phyloP scores from a whole-genome alignment of 257 asterid genomes.

The Jacaranda mimosifolia region DNA sequence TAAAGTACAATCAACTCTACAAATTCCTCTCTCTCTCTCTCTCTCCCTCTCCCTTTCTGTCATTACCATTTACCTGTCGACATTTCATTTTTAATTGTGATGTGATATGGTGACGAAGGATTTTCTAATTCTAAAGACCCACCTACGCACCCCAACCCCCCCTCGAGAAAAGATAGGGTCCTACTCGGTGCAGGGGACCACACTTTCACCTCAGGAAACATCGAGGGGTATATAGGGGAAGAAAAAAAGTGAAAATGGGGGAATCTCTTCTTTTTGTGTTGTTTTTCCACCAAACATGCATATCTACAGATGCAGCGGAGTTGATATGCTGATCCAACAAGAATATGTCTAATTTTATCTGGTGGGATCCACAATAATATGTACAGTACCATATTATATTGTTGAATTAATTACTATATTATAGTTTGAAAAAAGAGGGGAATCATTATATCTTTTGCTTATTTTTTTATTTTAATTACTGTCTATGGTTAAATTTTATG shows the following conservation, averaged over 20 bases:
- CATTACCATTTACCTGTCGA: no score
- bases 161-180: conserved; percentile 10
- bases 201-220: conserved; percentile 21
- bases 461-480: neutral
- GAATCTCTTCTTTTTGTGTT: conserved; percentile 16
- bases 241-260: conserved; percentile 4
- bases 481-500: neutral
- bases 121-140: no score
- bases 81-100: neutral
- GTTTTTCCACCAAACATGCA: conserved; percentile 38
- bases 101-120: neutral
- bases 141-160: neutral
- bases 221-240: conserved; percentile 16
- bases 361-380: neutral
- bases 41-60: no score
- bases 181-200: conserved; percentile 28
- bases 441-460: neutral
- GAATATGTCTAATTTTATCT: neutral
- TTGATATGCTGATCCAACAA: neutral
- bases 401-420: neutral
- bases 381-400: neutral
- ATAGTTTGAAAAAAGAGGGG: neutral
- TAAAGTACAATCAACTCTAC: neutral
- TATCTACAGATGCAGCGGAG: conserved; percentile 13
- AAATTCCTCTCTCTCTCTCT: neutral